Evolutionary conservation across 2,329 filamentous ascomycete species (phyloP).

Genomic region (Colletotrichum spinosum): DNA sequence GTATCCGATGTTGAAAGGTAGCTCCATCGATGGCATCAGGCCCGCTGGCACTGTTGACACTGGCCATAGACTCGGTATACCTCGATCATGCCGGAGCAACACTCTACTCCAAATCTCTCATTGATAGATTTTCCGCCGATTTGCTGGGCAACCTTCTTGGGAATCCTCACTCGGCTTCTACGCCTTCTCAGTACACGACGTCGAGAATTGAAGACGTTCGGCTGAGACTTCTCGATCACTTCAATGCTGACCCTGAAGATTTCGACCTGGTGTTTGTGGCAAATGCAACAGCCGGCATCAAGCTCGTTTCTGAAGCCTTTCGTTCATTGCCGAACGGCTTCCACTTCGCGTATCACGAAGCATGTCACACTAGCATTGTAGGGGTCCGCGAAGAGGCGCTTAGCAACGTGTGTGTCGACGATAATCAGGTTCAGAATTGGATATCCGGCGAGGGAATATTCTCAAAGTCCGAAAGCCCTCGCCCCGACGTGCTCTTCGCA

Average conservation of each 20-base stretch:
- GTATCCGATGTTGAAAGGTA: slow-evolving; percentile 78
- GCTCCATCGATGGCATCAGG: background rate
- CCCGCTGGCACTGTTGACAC: slow-evolving; percentile 2
- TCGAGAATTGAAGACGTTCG: slow-evolving; percentile 81
- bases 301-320: slow-evolving; percentile 84
- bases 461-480: slow-evolving; percentile 39
- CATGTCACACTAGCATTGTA: slow-evolving; percentile 88
- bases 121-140: slow-evolving; percentile 83
- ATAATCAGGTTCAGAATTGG: slow-evolving; percentile 75
- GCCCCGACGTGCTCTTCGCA: slow-evolving; percentile 48
- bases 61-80: slow-evolving; percentile 75
- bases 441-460: slow-evolving; percentile 56
- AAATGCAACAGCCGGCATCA: slow-evolving; percentile 92
- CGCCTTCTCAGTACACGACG: slow-evolving; percentile 82
- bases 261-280: slow-evolving; percentile 93
- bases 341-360: slow-evolving; percentile 83
- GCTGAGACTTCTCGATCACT: slow-evolving; percentile 77
- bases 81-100: slow-evolving; percentile 98
- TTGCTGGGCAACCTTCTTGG: slow-evolving; percentile 85
- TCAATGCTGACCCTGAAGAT: slow-evolving; percentile 81
- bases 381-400: slow-evolving; percentile 80
- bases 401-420: slow-evolving; percentile 73
- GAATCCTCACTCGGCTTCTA: slow-evolving; percentile 90
- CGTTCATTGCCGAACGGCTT: slow-evolving; percentile 78
- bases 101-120: slow-evolving; percentile 80